Evolutionary conservation across 208 protist species (phyloP).

Genomic region (Leishmania turanica): DNA sequence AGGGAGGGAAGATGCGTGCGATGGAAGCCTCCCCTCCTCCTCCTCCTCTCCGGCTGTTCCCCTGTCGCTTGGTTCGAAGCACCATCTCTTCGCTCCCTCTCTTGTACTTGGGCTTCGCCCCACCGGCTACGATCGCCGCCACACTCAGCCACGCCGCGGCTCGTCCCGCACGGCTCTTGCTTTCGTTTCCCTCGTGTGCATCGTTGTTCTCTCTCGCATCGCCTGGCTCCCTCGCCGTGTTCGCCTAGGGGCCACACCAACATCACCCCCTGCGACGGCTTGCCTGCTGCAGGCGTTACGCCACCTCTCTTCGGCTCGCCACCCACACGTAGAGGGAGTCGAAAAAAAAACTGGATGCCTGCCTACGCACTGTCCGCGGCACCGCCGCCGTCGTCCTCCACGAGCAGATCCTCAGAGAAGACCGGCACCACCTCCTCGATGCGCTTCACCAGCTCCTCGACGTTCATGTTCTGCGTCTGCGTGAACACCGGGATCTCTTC

Average conservation of each 20-base stretch:
- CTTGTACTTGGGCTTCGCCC: background rate
- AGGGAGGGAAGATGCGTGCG: background rate
- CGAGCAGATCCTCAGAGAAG: conserved; percentile 82
- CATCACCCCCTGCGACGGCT: background rate
- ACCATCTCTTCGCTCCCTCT: background rate
- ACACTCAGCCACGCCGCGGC: background rate
- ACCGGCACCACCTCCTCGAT: conserved; percentile 86
- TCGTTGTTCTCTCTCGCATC: background rate
- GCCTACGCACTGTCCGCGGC: background rate
- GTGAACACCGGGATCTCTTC: conserved; percentile 58
- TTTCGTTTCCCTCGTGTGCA: background rate
- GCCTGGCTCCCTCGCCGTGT: background rate
- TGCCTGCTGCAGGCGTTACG: background rate
- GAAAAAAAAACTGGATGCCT: background rate
- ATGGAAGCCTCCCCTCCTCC: background rate
- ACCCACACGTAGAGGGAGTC: too few relatives aligned
- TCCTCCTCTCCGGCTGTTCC: background rate
- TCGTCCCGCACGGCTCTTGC: background rate
- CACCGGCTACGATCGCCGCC: background rate
- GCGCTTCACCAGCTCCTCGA: conserved; percentile 56
- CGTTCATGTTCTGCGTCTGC: conserved; percentile 42
- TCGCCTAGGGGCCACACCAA: background rate
- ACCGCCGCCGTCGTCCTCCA: conserved; percentile 46
- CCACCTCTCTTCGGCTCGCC: background rate
- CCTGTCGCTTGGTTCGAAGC: background rate